Base-by-base conservation (phyloP, 2,329 filamentous ascomycete genomes). In the Claviceps pazoutovae region DNA sequence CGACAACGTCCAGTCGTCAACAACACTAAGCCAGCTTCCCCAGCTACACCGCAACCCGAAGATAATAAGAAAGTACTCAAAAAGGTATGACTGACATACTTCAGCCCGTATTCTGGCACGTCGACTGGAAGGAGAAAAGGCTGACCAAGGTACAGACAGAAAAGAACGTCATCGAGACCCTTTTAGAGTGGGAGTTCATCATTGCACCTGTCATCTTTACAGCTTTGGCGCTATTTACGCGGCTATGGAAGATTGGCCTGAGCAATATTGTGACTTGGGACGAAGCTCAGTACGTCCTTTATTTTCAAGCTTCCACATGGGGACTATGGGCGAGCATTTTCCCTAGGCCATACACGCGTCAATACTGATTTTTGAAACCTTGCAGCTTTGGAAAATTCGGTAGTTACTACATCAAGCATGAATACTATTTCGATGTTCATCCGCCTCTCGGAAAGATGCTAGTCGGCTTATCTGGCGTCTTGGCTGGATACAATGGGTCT, bases 361-460 rank as follows among this genome's bases (percentile, higher is more conserved):
- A 39, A 30, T 34, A 17, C 43, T 50, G 50, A 54, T 56, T 59
- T 66, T 59, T 66, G 16, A 13, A 17, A 39, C 9, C 37, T 50
- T 17, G 17, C 57, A 88, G 84, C 69, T 94, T 94, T 68, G 88
- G 88, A 66, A 98, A 98, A 74, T 98, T 98, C 69, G 93, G 93
- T 57, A 97, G 91, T 61, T 91, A 98, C 72, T 98, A 98, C 70
- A 83, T 98, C 66, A 96, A 98, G 70, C 88, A 91, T 68, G 93
- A 98, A 71, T 96, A 97, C 76, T 98, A 98, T 78, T 98, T 98
- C 62, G 69, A 71, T 58, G 86, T 94, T 53, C 88, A 95, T 69
- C 93, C 93, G 58, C 93, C 93, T 51, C 82, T 98, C 55, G 93
- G 93, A 66, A 98, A 98, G 76, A 97, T 98, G 82, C 82, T 98